Conservation (phyloP, 2,329 filamentous ascomycete species). For the Monosporascus ibericus region DNA sequence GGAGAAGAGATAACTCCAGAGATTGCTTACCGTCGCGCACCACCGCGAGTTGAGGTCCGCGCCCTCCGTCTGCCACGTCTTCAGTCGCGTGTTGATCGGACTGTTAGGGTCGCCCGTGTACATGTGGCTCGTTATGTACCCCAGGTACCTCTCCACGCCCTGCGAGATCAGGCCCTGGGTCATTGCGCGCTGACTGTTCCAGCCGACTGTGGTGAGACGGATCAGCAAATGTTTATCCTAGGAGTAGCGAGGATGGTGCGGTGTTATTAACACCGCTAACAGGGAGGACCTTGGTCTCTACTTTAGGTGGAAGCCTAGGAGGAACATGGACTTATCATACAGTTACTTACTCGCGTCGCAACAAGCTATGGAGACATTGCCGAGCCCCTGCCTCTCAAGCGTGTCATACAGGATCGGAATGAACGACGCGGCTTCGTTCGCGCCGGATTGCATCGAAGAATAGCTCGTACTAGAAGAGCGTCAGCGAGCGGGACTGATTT, state of each 20-base stretch:
- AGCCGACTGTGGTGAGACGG: slow-evolving; percentile 23
- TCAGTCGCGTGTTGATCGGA: slow-evolving; percentile 21
- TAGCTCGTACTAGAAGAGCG: slow-evolving; percentile 25
- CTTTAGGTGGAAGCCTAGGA: not conserved
- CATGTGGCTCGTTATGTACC: slow-evolving; percentile 35
- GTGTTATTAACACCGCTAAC: too few relatives aligned
- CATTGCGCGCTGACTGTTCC: slow-evolving; percentile 31
- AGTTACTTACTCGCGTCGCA: slow-evolving; percentile 32
- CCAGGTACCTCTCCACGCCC: slow-evolving; percentile 32
- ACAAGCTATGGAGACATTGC: slow-evolving; percentile 34
- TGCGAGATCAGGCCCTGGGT: slow-evolving; percentile 27
- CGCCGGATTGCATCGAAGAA: slow-evolving; percentile 29
- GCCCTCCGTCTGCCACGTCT: slow-evolving; percentile 43
- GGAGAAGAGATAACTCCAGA: too few relatives aligned
- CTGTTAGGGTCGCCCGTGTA: slow-evolving; percentile 19
- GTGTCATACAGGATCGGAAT: slow-evolving; percentile 31
- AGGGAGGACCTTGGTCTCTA: not conserved
- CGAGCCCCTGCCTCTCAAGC: slow-evolving; percentile 29
- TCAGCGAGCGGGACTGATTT: not conserved
- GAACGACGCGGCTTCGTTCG: slow-evolving; percentile 23
- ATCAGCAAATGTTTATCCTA: not conserved
- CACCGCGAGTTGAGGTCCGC: slow-evolving; percentile 30
- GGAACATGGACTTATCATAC: not conserved
- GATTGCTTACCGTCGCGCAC: slow-evolving; percentile 15
- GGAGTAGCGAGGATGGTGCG: too few relatives aligned